Base-by-base conservation (phyloP, 169 alveolate genomes). In the Plasmodium gallinaceum region DNA sequence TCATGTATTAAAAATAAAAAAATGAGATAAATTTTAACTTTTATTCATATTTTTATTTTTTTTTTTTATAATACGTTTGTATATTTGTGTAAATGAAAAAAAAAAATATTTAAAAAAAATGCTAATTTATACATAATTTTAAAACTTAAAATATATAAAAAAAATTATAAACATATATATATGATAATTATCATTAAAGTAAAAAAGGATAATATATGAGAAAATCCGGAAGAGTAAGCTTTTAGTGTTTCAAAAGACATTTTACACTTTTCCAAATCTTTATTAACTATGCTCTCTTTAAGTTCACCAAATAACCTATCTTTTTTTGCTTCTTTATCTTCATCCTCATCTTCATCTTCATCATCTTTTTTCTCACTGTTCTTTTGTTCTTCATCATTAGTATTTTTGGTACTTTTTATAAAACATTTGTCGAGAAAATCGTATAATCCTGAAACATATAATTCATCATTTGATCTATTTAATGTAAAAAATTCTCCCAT, bases 201-300 rank as follows among this genome's bases (percentile, higher is more conserved):
- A 57, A 76, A 65, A 54, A 76, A 14, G 42, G 24, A 76, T 68
- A 64, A 46, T 39, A 78, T 18, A 43, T 43, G 58, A 43, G 75
- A 64, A 14, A 16, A 7, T 46, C 18, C 45, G 6, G 51, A 18
- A 45, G 75, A 64, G 64, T 39, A 51, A 7, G 68, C 46, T 60
- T 64, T 78, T 64, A 78, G 18, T 24, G 65, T 9, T 14, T 45
- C 24, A 43, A 48, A 18, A 14, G 64, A 5, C 24, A 39, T 20
- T 78, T 64, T 78, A 39, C 89, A 78, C 18, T 5, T 26, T 18
- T n/a, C 89, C 9, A 78, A 22, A 58, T 78, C 70, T 43, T 78
- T 78, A 7, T 26, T 64, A 57, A 78, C 22, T 58, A 78, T 3
- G 58, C 78, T 64, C 9, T 78, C 20, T 26, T 78, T 78, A 57